A percentile compares a stretch with the other conserved stretches of the same genome.
These are phyloP conservation scores for Serendipita sp. DNA, from an alignment of 768 basidiomycete species.

Conservation along the genomic window DNA sequence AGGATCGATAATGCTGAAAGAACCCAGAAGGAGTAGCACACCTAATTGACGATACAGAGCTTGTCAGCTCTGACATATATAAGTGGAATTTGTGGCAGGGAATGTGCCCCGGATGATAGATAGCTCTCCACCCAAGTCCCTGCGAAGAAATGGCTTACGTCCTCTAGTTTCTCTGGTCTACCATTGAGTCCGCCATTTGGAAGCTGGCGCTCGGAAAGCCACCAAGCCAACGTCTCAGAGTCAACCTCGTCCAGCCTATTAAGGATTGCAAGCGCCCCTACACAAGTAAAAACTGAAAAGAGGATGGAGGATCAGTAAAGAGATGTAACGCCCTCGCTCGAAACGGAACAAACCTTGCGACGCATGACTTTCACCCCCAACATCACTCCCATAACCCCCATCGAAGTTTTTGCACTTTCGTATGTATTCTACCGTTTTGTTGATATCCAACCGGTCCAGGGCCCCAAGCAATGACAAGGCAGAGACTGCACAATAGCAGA, in stretches of 20 bases:
- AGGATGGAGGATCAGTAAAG: not conserved
- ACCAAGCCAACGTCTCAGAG: slow-evolving; percentile 67
- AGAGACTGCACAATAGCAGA: slow-evolving; percentile 73
- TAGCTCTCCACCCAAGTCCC: no score
- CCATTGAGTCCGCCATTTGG: slow-evolving; percentile 91
- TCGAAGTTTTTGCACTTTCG: slow-evolving; percentile 79
- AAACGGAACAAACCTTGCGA: slow-evolving; percentile 53
- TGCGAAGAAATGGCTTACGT: slow-evolving; percentile 36
- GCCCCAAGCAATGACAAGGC: slow-evolving; percentile 67
- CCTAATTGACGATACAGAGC: slow-evolving; percentile 27
- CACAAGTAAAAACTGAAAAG: slow-evolving; percentile 68
- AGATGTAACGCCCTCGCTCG: not conserved
- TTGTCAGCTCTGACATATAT: no score
- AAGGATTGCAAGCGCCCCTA: slow-evolving; percentile 74
- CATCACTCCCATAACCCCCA: slow-evolving; percentile 73
- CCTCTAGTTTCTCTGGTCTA: slow-evolving; percentile 92
- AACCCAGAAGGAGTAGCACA: slow-evolving; percentile 97
- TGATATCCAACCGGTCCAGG: slow-evolving; percentile 47
- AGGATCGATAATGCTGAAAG: slow-evolving; percentile 78
- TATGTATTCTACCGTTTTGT: slow-evolving; percentile 57
- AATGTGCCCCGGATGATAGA: no score
- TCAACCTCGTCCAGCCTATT: slow-evolving; percentile 71
- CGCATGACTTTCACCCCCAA: slow-evolving; percentile 87
- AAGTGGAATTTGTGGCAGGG: not conserved
- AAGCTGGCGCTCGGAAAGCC: slow-evolving; percentile 86